Evolutionary conservation across 176 grass and related monocot genomes (phyloP).

Genomic region (Themeda triandra): DNA sequence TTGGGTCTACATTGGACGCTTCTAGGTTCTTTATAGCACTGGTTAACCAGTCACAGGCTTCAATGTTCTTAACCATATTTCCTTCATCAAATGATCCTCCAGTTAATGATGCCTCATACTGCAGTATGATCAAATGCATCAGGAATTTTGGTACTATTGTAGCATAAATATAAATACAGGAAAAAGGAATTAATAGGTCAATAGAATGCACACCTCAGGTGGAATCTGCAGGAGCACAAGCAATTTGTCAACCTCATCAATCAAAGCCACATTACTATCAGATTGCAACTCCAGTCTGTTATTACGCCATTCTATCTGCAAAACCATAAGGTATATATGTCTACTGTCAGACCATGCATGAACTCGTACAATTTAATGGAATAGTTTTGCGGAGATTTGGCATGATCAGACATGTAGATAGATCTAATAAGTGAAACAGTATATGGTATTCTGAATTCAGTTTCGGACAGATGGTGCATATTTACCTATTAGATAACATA

Average conservation of each 20-base stretch:
- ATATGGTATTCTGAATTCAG: neutral
- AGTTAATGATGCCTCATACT: conserved; percentile 76
- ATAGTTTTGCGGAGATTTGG: neutral
- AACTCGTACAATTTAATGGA: neutral
- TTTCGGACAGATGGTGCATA: neutral
- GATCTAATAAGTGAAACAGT: neutral
- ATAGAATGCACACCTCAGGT: conserved; percentile 47
- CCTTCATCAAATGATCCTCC: conserved; percentile 88
- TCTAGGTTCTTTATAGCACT: conserved; percentile 80
- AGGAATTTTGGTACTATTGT: neutral
- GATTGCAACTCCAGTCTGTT: conserved; percentile 90
- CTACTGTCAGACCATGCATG: neutral
- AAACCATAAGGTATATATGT: conserved; percentile 1
- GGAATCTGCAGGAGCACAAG: conserved; percentile 74
- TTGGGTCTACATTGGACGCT: conserved; percentile 68
- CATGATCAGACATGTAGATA: neutral
- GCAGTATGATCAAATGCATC: conserved; percentile 31
- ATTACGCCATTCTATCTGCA: conserved; percentile 94
- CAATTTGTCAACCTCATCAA: conserved; percentile 83
- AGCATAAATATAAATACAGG: neutral
- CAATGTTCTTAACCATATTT: conserved; percentile 84
- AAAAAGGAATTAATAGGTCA: neutral
- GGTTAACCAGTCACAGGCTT: conserved; percentile 99
- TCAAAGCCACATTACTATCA: conserved; percentile 82
- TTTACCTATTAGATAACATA: neutral